Base-by-base conservation (phyloP, 352 stramenopile genomes). In the Globisporangium ultimum region DNA sequence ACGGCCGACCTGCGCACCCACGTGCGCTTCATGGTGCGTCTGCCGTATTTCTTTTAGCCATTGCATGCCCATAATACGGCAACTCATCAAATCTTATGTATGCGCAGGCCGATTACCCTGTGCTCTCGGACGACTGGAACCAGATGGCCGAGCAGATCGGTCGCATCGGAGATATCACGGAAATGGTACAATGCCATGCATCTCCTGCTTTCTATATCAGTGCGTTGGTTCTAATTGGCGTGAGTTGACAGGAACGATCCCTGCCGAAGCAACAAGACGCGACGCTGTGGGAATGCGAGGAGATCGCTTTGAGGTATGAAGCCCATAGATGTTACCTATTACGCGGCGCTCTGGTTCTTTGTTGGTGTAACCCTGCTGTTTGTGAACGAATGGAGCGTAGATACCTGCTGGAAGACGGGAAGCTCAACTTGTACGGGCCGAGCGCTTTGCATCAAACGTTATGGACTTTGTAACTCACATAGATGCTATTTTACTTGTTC, bases 231-330 rank as follows among this genome's bases (percentile, higher is more conserved):
- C 15, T 42, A 21, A 24, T 18, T 34, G 8, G 0, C 38, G 10
- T 51, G 18, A 51, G 3, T 48, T 58, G 48, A 24, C 48, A 89
- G 71, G 89, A 96, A 63, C 69, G 87, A 13, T 70, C 80, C 45
- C 64, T 96, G 21, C 79, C 78, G 3, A 96, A 96, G 63, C 76
- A 88, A 34, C 85, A 89, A 24, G 87, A 93, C 55, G 83, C 84
- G 28, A 97, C 89, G 22, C 64, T 97, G 9, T 97, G 89, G 89
- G 89, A 97, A 62, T 91, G 87, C 46, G 89, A 97, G 68, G 89
- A 96, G 58, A 74, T 93, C 32, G 84, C 84, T 0, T 62, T 93
- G 18, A 67, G 85, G 86, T 93, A 59, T n/a, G 60, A 49, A 9
- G 2, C 18, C 7, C 0, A n/a, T 32, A 5, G 5, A 32, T 32